Evolutionary conservation across 257 asterid species (phyloP), one percentile per base, ranked within the genome.

Genomic region (Jacaranda mimosifolia): DNA sequence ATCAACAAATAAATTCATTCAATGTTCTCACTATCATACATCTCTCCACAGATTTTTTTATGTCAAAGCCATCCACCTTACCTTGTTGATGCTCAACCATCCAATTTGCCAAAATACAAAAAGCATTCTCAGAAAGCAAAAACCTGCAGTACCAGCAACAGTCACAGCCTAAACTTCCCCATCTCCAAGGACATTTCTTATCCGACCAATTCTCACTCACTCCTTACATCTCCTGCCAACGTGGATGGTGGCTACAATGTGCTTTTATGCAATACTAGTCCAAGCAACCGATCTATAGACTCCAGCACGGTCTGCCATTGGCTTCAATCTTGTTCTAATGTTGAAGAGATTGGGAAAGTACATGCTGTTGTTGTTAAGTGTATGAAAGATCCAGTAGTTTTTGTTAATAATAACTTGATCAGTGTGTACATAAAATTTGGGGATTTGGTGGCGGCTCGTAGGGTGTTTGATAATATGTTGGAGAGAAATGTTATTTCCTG

Each of bases 401-500:
- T 83, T 74, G 83, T 89, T 35, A 72, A 83, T 55, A 94, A 91
- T 84, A 94, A 92, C 83, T 77, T 94, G 85, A 84, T 89, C 10
- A 83, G 89, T 45, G 72, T 68, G 65, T 92, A 92, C 75, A 82
- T 83, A 7, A 88, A 82, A 62, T 81, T 68, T 46, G 94, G 90
- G 65, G 82, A 82, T 81, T 76, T 94, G 86, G 77, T 62, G 63
- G 89, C 81, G 3, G 97, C 97, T 36, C 90, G 96, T 15, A 70
- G 73, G 72, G 92, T 94, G 87, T 94, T 94, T 72, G 96, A 94
- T 82, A 43, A 77, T 52, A 94, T 94, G 98, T 73, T 21, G 42
- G 92, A 86, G 62, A 87, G 86, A 81, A 91, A 83, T 64, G 91
- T 94, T 48, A 93, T 94, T 73, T 92, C 98, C 45, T 94, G 98